phyloP scores from a whole-genome alignment of 345 rosid species.

The Draba incana region DNA sequence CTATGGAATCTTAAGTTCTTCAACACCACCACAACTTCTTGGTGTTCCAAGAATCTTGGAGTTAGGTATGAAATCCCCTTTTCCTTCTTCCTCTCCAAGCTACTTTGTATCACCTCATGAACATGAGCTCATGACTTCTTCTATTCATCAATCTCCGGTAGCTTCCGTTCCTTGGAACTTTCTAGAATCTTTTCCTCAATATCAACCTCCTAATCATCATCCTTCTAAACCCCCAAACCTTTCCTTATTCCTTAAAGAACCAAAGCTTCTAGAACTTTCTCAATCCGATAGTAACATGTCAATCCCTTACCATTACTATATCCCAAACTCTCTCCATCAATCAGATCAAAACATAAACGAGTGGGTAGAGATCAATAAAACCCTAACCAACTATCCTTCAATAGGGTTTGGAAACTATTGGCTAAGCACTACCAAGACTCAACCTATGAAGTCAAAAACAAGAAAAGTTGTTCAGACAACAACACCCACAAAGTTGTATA shows the following conservation, averaged over 20 bases:
- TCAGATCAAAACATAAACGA: slow-evolving; percentile 38
- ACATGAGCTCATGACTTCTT: slow-evolving; percentile 31
- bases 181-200: slow-evolving; percentile 38
- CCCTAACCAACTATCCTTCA: slow-evolving; percentile 39
- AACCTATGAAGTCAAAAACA: slow-evolving; percentile 64
- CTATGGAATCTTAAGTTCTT: slow-evolving; percentile 43
- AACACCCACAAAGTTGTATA: slow-evolving; percentile 61
- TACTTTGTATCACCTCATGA: slow-evolving; percentile 16
- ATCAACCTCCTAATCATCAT: slow-evolving; percentile 35
- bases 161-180: slow-evolving; percentile 43
- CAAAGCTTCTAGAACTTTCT: slow-evolving; percentile 42
- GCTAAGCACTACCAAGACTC: slow-evolving; percentile 67
- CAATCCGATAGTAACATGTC: slow-evolving; percentile 25
- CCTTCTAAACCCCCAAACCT: slow-evolving; percentile 56
- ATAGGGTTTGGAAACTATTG: slow-evolving; percentile 56
- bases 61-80: slow-evolving; percentile 40
- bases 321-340: slow-evolving; percentile 32
- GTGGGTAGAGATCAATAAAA: slow-evolving; percentile 55
- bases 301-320: slow-evolving; percentile 37
- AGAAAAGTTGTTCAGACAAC: slow-evolving; percentile 38
- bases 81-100: slow-evolving; percentile 27
- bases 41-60: slow-evolving; percentile 50
- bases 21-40: slow-evolving; percentile 37
- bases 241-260: slow-evolving; percentile 61
- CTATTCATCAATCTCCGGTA: slow-evolving; percentile 27